A percentile compares a stretch with the other conserved stretches of the same genome.
These are phyloP conservation scores for Nothophoma quercina DNA, from an alignment of 2,329 filamentous ascomycete genomes.

Conservation along the genomic window DNA sequence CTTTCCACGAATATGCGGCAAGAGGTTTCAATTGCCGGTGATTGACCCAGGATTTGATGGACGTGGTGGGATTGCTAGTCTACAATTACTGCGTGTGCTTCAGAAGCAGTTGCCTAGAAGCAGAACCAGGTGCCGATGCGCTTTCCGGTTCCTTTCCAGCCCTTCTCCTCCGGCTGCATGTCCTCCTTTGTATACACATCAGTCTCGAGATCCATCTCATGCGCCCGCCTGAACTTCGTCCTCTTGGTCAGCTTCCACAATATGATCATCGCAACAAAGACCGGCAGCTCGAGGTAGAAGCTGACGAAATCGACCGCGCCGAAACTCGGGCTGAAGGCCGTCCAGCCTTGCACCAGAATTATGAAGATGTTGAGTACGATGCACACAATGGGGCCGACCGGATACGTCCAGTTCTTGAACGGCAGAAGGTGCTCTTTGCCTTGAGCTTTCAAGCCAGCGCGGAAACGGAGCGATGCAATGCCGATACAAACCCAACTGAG, in stretches of 20 bases:
- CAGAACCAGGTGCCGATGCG: constrained; percentile 40
- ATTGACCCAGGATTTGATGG: neutral
- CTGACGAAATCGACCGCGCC: constrained; percentile 57
- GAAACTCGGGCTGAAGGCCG: constrained; percentile 63
- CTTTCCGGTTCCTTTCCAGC: constrained; percentile 29
- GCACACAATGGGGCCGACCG: constrained; percentile 58
- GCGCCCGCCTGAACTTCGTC: constrained; percentile 35
- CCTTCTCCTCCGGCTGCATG: constrained; percentile 34
- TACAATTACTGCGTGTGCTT: neutral
- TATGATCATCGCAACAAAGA: constrained; percentile 40
- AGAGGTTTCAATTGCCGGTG: neutral
- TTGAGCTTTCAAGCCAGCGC: constrained; percentile 54
- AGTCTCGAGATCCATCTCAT: constrained; percentile 41
- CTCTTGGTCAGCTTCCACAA: constrained; percentile 40
- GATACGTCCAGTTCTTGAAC: constrained; percentile 64
- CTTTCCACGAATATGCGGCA: constrained; percentile 11
- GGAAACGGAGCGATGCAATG: constrained; percentile 67
- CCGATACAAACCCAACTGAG: constrained; percentile 63
- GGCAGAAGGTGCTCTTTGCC: constrained; percentile 57
- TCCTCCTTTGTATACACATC: constrained; percentile 43
- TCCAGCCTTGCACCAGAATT: constrained; percentile 42
- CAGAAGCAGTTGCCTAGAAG: constrained; percentile 40
- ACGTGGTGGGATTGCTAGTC: neutral
- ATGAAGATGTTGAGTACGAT: constrained; percentile 39
- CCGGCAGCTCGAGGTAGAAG: constrained; percentile 54